phyloP scores from a whole-genome alignment of 176 grass and related monocot genomes.

The Triticum urartu region DNA sequence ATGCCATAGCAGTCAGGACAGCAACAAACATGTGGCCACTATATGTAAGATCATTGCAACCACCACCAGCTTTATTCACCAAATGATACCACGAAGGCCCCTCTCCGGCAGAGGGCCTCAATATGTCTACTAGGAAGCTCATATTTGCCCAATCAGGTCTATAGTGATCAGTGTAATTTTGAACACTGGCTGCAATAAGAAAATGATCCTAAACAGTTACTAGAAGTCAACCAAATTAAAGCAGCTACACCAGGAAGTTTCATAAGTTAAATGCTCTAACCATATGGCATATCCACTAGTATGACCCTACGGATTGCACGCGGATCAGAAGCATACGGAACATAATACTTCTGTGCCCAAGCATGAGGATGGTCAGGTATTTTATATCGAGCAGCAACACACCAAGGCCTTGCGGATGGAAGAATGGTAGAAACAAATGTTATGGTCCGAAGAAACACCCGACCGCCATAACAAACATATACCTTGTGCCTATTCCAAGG shows the following conservation, averaged over 20 bases:
- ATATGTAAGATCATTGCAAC: constrained; percentile 92
- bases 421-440: constrained; percentile 90
- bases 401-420: constrained; percentile 81
- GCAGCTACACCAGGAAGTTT: constrained; percentile 5
- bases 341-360: constrained; percentile 86
- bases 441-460: constrained; percentile 62
- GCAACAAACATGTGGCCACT: constrained; percentile 95
- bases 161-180: constrained; percentile 64
- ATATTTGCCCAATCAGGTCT: constrained; percentile 69
- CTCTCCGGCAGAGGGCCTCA: constrained; percentile 79
- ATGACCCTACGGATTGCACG: constrained; percentile 65
- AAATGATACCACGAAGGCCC: constrained; percentile 83
- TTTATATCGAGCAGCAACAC: constrained; percentile 58
- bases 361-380: constrained; percentile 80
- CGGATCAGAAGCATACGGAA: constrained; percentile 76
- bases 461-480: constrained; percentile 91
- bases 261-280: constrained; percentile 40
- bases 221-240: not conserved
- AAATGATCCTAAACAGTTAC: constrained; percentile 10
- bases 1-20: constrained; percentile 95
- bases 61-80: constrained; percentile 86
- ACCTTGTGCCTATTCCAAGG: constrained; percentile 65
- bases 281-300: constrained; percentile 64
- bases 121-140: constrained; percentile 82
- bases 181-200: constrained; percentile 44